phyloP scores from a whole-genome alignment of 2,329 filamentous ascomycete genomes.

The Byssoonygena ceratinophila region DNA sequence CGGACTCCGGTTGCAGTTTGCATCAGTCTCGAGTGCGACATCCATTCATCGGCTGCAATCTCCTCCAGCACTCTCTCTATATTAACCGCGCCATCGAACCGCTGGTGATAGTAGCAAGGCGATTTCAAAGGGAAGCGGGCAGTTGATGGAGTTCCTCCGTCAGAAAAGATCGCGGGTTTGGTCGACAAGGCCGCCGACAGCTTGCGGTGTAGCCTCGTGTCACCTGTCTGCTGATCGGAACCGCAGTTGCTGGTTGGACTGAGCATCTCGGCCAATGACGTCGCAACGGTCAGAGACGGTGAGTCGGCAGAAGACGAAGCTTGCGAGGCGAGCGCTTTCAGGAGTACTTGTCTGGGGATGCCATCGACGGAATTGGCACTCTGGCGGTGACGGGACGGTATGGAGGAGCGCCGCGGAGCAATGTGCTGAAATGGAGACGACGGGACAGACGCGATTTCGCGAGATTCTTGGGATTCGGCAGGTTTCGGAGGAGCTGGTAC shows the following conservation, averaged over 20 bases:
- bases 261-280: slow-evolving; percentile 35
- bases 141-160: slow-evolving; percentile 37
- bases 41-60: slow-evolving; percentile 73
- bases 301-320: slow-evolving; percentile 36
- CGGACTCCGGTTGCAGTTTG: slow-evolving; percentile 92
- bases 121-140: slow-evolving; percentile 62
- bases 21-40: slow-evolving; percentile 87
- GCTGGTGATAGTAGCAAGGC: slow-evolving; percentile 94
- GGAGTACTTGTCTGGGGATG: slow-evolving; percentile 67
- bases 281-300: slow-evolving; percentile 45
- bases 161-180: slow-evolving; percentile 36
- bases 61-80: slow-evolving; percentile 92
- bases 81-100: slow-evolving; percentile 92
- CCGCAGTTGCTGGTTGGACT: slow-evolving; percentile 1
- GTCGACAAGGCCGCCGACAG: slow-evolving; percentile 28
- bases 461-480: slow-evolving; percentile 3
- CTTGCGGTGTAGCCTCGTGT: slow-evolving; percentile 10
- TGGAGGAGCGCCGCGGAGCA: not conserved
- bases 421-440: not conserved
- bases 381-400: not conserved
- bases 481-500: not conserved
- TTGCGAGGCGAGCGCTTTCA: slow-evolving; percentile 63
- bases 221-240: not conserved
- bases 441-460: slow-evolving; percentile 3
- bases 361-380: slow-evolving; percentile 47